Conservation (phyloP, 805 yeast genomes). For the Trichomonascus vanleenenianus region DNA sequence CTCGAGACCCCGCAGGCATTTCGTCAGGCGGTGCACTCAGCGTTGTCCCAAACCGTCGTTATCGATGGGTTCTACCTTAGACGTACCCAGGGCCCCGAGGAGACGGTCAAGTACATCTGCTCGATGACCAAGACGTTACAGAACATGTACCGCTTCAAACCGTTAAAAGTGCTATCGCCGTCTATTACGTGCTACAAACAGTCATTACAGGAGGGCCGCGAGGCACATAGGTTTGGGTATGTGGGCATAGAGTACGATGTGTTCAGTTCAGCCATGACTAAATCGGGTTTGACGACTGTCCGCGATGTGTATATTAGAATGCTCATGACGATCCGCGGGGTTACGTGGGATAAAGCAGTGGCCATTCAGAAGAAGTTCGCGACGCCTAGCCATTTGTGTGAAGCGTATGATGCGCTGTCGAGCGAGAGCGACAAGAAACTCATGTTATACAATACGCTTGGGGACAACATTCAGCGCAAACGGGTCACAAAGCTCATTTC, state of each 20-base stretch:
- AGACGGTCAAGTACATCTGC: constrained; percentile 55
- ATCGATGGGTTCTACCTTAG: constrained; percentile 60
- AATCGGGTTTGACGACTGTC: constrained; percentile 61
- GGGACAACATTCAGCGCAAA: constrained; percentile 41
- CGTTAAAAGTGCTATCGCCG: constrained; percentile 38
- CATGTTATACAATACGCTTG: constrained; percentile 29
- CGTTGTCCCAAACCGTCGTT: constrained; percentile 62
- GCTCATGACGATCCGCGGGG: constrained; percentile 74
- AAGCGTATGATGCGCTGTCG: constrained; percentile 32
- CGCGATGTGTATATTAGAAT: constrained; percentile 67
- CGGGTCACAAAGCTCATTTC: constrained; percentile 46
- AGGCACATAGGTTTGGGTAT: neutral
- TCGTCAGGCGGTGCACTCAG: constrained; percentile 62
- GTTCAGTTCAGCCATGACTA: constrained; percentile 63
- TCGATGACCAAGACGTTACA: constrained; percentile 40
- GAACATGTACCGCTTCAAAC: constrained; percentile 31
- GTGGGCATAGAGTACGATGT: constrained; percentile 41
- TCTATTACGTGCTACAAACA: constrained; percentile 42
- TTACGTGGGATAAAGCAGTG: constrained; percentile 78
- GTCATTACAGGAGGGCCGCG: constrained; percentile 31
- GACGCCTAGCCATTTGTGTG: constrained; percentile 59
- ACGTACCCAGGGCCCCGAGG: constrained; percentile 64
- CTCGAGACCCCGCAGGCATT: constrained; percentile 21
- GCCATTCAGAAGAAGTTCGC: constrained; percentile 62
- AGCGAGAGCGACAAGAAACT: constrained; percentile 29